Conservation (phyloP, 371 early-diverging fungal genomes). For the Dichotomocladium elegans region DNA sequence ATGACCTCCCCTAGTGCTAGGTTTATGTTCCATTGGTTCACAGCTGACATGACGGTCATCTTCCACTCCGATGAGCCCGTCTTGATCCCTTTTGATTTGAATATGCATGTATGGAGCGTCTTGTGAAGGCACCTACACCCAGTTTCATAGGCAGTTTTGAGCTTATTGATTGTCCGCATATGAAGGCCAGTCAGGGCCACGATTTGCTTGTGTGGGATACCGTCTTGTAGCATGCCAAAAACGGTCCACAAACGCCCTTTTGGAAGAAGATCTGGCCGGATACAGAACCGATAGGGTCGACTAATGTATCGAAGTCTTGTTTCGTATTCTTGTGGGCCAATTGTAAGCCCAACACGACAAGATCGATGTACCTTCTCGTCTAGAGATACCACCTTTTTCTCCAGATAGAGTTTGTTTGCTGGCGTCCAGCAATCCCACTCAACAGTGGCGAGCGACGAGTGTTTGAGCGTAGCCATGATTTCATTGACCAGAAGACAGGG, state of each 20-base stretch:
- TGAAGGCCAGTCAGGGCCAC: conserved; percentile 3
- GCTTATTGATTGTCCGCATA: conserved; percentile 3
- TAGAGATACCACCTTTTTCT: not conserved
- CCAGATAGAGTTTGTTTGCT: conserved; percentile 12
- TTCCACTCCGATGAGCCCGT: conserved; percentile 17
- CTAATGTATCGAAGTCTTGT: conserved; percentile 15
- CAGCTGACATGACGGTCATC: conserved; percentile 21
- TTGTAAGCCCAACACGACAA: conserved; percentile 22
- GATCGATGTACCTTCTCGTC: conserved; percentile 9
- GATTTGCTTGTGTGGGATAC: conserved; percentile 5
- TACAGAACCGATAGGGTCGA: conserved; percentile 20
- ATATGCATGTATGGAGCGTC: conserved; percentile 9
- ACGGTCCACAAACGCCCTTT: conserved; percentile 25
- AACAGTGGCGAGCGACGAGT: conserved; percentile 6
- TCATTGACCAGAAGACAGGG: conserved; percentile 42
- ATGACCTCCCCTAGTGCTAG: not conserved
- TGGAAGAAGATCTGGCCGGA: conserved; percentile 16
- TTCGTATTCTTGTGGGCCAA: conserved; percentile 7
- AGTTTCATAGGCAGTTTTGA: conserved; percentile 12
- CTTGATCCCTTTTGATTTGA: conserved; percentile 17
- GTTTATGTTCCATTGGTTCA: conserved; percentile 21
- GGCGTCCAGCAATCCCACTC: conserved; percentile 11
- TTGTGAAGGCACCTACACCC: conserved; percentile 8
- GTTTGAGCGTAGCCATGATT: conserved; percentile 8
- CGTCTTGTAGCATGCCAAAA: conserved; percentile 14